A percentile compares a stretch with the other conserved stretches of the same genome.
Conservation (phyloP, 306 rosid genomes). For the Aeschynomene evenia region DNA sequence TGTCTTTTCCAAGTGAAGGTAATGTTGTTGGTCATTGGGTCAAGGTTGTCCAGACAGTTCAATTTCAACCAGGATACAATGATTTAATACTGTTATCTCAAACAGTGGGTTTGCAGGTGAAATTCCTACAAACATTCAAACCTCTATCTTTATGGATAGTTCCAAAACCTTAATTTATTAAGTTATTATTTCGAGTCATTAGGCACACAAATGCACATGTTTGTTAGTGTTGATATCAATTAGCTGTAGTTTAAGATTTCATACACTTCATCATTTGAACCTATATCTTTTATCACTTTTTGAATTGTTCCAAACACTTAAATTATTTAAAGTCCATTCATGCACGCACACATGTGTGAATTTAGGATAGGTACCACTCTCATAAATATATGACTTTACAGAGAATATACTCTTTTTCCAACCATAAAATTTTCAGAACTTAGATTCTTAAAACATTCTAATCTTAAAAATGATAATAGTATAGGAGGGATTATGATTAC, state of each 20-base stretch:
- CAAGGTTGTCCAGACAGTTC: conserved; percentile 72
- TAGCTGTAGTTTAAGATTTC: background rate
- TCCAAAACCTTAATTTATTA: conserved; percentile 1
- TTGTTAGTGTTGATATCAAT: background rate
- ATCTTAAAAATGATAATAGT: background rate
- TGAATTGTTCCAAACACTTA: too few species aligned
- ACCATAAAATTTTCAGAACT: background rate
- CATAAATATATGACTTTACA: background rate
- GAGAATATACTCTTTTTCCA: background rate
- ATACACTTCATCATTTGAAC: background rate
- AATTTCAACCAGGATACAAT: conserved; percentile 72
- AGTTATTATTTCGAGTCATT: background rate
- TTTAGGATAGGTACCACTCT: background rate
- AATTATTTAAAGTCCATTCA: too few species aligned
- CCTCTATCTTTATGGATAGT: conserved; percentile 17
- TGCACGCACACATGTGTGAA: too few species aligned
- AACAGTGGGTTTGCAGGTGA: conserved; percentile 94
- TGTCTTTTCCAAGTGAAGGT: conserved; percentile 57
- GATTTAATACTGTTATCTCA: conserved; percentile 67
- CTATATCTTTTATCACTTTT: too few species aligned
- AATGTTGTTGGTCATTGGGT: conserved; percentile 73
- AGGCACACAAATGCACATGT: background rate
- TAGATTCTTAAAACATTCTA: background rate
- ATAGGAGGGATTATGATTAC: conserved; percentile 23
- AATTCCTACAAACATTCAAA: conserved; percentile 24